Evolutionary conservation across 768 basidiomycete species (phyloP), one percentile per base, ranked within the genome.

Genomic region (Rubroboletus pulcherrimus): DNA sequence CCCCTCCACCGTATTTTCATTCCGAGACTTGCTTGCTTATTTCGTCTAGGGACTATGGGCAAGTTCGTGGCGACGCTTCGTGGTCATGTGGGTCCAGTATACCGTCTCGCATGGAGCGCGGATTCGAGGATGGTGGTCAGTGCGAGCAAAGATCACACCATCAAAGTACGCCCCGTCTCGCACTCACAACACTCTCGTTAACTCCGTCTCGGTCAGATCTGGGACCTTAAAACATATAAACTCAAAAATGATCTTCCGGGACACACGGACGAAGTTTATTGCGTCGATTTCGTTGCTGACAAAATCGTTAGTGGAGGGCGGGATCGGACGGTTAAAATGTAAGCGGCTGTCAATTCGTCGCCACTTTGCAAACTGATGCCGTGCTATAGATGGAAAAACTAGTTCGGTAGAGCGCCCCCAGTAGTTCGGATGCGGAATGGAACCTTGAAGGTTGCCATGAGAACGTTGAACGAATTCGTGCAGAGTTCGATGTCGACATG

Each of bases 261-360:
- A 19, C 96, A 99, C 69, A 91, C 89, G 1, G 96, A 99, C 62
- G 96, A 99, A 70, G 95, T 99, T 35, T 98, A 98, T 74, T 98
- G 96, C 66, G 96, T 99, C 15, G 96, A 98, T 72, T 99, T 97
- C 68, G 95, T 99, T 2, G 95, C 94, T 1, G 96, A 99, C 75
- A 99, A 99, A 71, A 82, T 98, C n/a, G 93, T 97, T 60, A 96
- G 93, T 67, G 96, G 95, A n/a, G 96, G 96, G 14, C 76, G 89
- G 42, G 96, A 98, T 73, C 83, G 85, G 63, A 88, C 84, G 19
- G 84, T 98, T 11, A 97, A 97, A 75, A 98, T 98, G 92, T 97
- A 67, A 62, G 91, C 44, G 5, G 21, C 21, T 75, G 17, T 1
- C 12, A 10, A 7, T 49, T 17, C 6, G 3, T 33, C 15, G 0